phyloP scores from a whole-genome alignment of 2,329 filamentous ascomycete genomes.

The Camptophora hylomeconis region DNA sequence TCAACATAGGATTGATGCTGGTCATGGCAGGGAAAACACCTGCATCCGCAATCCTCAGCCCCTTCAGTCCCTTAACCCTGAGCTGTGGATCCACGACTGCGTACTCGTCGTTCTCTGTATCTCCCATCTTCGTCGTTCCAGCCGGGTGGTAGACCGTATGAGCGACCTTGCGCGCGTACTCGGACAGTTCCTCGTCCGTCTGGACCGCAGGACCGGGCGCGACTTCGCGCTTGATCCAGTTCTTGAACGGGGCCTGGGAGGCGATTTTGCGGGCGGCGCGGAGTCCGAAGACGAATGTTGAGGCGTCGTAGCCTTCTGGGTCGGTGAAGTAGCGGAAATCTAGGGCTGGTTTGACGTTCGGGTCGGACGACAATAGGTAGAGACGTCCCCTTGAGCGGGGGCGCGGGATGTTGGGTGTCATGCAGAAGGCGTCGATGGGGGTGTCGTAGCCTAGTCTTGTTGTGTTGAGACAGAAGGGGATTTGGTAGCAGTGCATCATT shows the following conservation, averaged over 20 bases:
- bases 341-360: constrained; percentile 64
- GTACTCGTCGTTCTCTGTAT: constrained; percentile 51
- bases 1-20: constrained; percentile 82
- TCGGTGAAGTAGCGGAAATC: constrained; percentile 88
- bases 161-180: constrained; percentile 68
- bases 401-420: constrained; percentile 82
- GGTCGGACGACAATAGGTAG: constrained; percentile 65
- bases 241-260: constrained; percentile 61
- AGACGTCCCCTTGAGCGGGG: constrained; percentile 65
- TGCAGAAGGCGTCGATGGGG: constrained; percentile 71
- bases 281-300: constrained; percentile 65
- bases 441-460: constrained; percentile 61
- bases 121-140: constrained; percentile 83
- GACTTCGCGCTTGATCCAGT: constrained; percentile 72
- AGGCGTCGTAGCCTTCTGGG: constrained; percentile 71
- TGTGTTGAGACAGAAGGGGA: constrained; percentile 82
- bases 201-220: constrained; percentile 62
- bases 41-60: constrained; percentile 69
- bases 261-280: constrained; percentile 66
- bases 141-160: constrained; percentile 87
- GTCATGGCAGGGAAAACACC: constrained; percentile 82
- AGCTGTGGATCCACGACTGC: constrained; percentile 71
- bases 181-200: constrained; percentile 65
- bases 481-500: constrained; percentile 97
- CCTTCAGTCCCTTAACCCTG: constrained; percentile 58